These are phyloP conservation scores for Entomortierella lignicola DNA, from an alignment of 192 early-diverging fungal genomes.

Conservation along the genomic window DNA sequence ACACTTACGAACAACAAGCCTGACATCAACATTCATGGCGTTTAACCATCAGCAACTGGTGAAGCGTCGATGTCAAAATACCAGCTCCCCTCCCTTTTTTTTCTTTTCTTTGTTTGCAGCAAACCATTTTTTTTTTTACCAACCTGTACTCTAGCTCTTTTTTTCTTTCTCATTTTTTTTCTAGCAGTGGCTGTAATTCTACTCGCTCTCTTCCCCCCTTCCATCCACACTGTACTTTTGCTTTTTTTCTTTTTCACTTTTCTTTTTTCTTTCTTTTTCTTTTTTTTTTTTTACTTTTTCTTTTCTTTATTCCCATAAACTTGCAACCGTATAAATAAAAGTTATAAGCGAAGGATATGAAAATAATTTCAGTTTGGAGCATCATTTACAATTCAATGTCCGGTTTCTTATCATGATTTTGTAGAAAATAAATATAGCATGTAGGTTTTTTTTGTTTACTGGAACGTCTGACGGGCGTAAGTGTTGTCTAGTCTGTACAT, in stretches of 20 bases:
- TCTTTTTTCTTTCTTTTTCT: conserved; percentile 4
- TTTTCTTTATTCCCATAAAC: background rate
- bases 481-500: no score
- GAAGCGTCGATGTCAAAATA: background rate
- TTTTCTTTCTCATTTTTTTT: conserved; percentile 8
- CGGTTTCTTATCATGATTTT: no score
- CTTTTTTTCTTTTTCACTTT: background rate
- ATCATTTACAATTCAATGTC: no score
- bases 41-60: background rate
- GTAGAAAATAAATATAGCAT: no score
- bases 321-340: no score
- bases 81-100: conserved; percentile 5
- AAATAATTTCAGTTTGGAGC: no score
- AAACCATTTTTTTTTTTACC: background rate
- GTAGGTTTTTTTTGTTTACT: no score
- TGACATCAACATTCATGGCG: background rate
- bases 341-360: no score
- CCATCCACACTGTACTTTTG: conserved; percentile 1
- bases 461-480: no score
- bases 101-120: conserved; percentile 1
- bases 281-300: conserved; percentile 1
- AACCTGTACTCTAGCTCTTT: conserved; percentile 17
- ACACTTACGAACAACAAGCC: background rate
- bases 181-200: background rate
- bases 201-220: conserved; percentile 2